Conservation (phyloP, 441 rosid species). For the Populus hybrid region DNA sequence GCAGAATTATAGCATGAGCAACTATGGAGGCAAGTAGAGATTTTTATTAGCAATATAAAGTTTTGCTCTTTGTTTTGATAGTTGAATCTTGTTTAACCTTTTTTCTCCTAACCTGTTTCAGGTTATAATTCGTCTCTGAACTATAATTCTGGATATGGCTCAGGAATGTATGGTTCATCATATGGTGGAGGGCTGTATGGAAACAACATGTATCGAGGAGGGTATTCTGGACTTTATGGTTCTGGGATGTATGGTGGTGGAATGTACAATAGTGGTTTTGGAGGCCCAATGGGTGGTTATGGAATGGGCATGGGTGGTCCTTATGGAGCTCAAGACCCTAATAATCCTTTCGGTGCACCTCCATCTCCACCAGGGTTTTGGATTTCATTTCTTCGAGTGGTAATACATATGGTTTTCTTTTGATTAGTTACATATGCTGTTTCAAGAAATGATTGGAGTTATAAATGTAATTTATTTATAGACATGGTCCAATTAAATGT, state of each 20-base stretch:
- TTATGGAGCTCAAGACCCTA: constrained; percentile 70
- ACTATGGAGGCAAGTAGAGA: constrained; percentile 39
- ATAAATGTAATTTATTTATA: background rate
- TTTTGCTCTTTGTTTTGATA: background rate
- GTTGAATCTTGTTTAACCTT: background rate
- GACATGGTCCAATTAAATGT: background rate
- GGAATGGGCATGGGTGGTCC: constrained; percentile 70
- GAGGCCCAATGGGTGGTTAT: constrained; percentile 69
- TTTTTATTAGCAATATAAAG: background rate
- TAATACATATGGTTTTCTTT: constrained; percentile 20
- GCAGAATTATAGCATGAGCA: constrained; percentile 36
- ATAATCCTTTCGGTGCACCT: constrained; percentile 40
- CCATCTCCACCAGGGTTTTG: constrained; percentile 84
- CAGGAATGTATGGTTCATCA: constrained; percentile 44
- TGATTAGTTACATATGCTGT: background rate
- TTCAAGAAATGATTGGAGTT: background rate
- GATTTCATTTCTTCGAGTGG: constrained; percentile 77
- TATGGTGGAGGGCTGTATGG: constrained; percentile 26
- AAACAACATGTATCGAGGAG: constrained; percentile 47
- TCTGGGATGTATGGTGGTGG: constrained; percentile 48
- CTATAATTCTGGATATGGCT: constrained; percentile 24
- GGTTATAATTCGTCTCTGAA: constrained; percentile 21
- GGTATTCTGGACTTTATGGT: constrained; percentile 47
- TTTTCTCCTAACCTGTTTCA: background rate
- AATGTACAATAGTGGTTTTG: constrained; percentile 45